Evolutionary conservation across 345 rosid species (phyloP).

Genomic region (Rubroshorea leprosula): DNA sequence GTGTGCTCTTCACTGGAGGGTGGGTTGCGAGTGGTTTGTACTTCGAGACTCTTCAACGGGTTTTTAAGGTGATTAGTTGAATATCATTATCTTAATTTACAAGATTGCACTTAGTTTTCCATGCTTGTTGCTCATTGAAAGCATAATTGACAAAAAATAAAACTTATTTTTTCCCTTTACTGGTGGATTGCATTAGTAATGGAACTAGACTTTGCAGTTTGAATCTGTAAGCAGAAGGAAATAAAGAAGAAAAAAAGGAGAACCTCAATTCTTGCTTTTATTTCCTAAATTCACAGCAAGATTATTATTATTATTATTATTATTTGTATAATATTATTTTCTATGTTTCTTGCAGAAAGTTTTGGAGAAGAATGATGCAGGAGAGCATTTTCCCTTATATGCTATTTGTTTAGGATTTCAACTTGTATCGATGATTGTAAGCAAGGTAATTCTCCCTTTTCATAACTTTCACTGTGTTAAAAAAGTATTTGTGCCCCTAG

Average conservation of each 20-base stretch:
- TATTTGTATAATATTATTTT: neutral
- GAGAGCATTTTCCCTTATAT: slow-evolving; percentile 68
- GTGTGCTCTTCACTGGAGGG: slow-evolving; percentile 84
- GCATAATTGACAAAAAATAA: no score
- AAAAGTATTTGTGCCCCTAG: neutral
- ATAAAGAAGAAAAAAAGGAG: no score
- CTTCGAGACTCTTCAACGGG: slow-evolving; percentile 35
- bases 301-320: no score
- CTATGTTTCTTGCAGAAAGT: slow-evolving; percentile 43
- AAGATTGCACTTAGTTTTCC: neutral
- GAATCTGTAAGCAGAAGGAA: neutral
- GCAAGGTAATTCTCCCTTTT: slow-evolving; percentile 41
- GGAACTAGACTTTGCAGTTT: no score
- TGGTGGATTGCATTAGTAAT: neutral
- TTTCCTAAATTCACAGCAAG: neutral
- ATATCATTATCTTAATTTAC: neutral
- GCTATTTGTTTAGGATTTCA: slow-evolving; percentile 86
- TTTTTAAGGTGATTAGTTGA: slow-evolving; percentile 42
- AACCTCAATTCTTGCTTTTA: no score
- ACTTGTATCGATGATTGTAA: slow-evolving; percentile 73
- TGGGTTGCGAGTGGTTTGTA: slow-evolving; percentile 77
- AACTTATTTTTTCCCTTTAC: slow-evolving; percentile 5
- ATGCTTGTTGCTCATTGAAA: neutral
- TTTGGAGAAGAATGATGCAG: slow-evolving; percentile 70
- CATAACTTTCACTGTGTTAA: neutral